These are phyloP conservation scores for Cryptococcus neoformans DNA, from an alignment of 1,284 basidiomycete genomes.

Conservation along the genomic window DNA sequence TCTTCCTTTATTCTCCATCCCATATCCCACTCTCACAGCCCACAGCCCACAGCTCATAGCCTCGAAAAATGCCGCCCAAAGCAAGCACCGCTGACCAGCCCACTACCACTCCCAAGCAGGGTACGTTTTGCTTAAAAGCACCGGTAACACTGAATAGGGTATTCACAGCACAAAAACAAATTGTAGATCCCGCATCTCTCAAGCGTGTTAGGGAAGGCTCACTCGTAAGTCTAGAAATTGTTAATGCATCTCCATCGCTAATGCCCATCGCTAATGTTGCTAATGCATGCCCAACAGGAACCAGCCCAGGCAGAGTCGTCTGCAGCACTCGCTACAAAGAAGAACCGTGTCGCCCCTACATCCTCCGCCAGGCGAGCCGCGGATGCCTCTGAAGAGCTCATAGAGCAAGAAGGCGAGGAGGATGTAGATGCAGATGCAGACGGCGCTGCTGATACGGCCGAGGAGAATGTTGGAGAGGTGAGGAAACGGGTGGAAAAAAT, in stretches of 20 bases:
- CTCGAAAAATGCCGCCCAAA: no score
- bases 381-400: slow-evolving; percentile 2
- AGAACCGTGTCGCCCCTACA: slow-evolving; percentile 37
- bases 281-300: slow-evolving; percentile 11
- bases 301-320: slow-evolving; percentile 13
- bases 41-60: no score
- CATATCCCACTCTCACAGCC: no score
- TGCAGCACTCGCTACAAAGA: slow-evolving; percentile 30
- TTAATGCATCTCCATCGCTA: no score
- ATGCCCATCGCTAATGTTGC: neutral
- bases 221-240: slow-evolving; percentile 27
- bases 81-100: neutral
- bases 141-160: no score
- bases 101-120: slow-evolving; percentile 4
- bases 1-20: no score
- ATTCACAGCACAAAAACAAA: no score
- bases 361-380: neutral
- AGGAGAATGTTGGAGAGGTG: slow-evolving; percentile 40
- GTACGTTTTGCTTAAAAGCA: neutral
- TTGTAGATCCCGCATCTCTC: slow-evolving; percentile 19
- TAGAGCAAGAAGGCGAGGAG: neutral
- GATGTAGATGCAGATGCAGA: slow-evolving; percentile 8
- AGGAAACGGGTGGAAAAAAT: slow-evolving; percentile 44
- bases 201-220: slow-evolving; percentile 47
- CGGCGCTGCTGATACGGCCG: neutral